Evolutionary conservation across 169 alveolate genomes (phyloP).

Genomic region (Plasmodium coatneyi): DNA sequence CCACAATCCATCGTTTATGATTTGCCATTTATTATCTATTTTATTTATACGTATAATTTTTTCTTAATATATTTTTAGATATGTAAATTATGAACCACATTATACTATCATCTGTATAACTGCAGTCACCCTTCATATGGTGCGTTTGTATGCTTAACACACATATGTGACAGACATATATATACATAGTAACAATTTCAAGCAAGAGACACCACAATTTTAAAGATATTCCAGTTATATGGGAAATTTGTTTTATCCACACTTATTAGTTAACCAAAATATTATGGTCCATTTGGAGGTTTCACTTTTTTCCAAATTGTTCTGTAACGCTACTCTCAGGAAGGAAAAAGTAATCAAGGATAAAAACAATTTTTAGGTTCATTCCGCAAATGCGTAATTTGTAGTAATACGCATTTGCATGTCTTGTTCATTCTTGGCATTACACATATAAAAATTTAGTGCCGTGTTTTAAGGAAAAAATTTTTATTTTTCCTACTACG

Average conservation of each 20-base stretch:
- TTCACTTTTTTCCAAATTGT: neutral
- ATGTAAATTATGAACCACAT: neutral
- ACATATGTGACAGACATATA: neutral
- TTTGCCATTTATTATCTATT: neutral
- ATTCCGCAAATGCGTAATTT: neutral
- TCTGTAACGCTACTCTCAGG: neutral
- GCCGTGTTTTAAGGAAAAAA: neutral
- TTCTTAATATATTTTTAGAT: neutral
- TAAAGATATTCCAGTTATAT: neutral
- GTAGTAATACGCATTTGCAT: neutral
- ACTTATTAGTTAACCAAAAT: neutral
- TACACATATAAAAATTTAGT: neutral
- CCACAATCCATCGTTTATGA: neutral
- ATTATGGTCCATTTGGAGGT: neutral
- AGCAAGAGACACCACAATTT: neutral
- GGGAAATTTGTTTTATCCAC: neutral
- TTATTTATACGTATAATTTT: neutral
- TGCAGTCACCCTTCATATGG: neutral
- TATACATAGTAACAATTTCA: neutral
- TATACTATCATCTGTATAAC: neutral
- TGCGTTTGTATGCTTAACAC: neutral
- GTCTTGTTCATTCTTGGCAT: neutral
- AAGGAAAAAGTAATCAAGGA: neutral
- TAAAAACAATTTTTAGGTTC: neutral
- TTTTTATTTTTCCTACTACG: neutral